Conservation (phyloP, 2,329 filamentous ascomycete species). For the Pseudocercospora crystallina region DNA sequence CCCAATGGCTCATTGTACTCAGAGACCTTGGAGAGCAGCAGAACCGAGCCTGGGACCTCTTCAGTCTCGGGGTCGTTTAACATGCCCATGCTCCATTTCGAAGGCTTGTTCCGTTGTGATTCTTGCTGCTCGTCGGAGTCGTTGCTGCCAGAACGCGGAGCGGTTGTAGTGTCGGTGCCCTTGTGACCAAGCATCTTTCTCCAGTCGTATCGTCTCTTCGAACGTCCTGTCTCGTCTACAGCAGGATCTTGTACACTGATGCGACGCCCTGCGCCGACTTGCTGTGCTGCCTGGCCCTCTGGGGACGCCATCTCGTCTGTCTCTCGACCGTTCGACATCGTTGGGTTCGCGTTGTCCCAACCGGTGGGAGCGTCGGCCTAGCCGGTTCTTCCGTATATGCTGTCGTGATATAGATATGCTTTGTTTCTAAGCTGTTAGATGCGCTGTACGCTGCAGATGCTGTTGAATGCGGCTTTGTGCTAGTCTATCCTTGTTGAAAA, state of each 20-base stretch:
- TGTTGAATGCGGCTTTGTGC: no score
- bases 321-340: background rate
- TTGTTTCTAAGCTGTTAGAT: no score
- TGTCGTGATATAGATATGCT: background rate
- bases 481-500: no score
- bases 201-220: constrained; percentile 26
- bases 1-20: constrained; percentile 64
- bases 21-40: constrained; percentile 56
- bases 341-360: background rate
- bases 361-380: background rate
- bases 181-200: constrained; percentile 20
- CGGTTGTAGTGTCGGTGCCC: constrained; percentile 3
- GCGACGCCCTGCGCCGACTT: no score
- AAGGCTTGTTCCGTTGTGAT: constrained; percentile 16
- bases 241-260: background rate
- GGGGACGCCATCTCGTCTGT: background rate
- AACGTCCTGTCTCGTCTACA: constrained; percentile 8
- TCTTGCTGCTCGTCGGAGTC: constrained; percentile 10
- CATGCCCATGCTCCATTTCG: constrained; percentile 69
- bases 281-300: background rate
- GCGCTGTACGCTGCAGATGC: no score
- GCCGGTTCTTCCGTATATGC: background rate
- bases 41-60: constrained; percentile 73
- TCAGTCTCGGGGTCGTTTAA: constrained; percentile 77
- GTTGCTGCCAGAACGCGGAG: constrained; percentile 15